A percentile compares a stretch with the other conserved stretches of the same genome.
Evolutionary conservation across 1,284 basidiomycete species (phyloP).

Genomic region (Waitea zeae): DNA sequence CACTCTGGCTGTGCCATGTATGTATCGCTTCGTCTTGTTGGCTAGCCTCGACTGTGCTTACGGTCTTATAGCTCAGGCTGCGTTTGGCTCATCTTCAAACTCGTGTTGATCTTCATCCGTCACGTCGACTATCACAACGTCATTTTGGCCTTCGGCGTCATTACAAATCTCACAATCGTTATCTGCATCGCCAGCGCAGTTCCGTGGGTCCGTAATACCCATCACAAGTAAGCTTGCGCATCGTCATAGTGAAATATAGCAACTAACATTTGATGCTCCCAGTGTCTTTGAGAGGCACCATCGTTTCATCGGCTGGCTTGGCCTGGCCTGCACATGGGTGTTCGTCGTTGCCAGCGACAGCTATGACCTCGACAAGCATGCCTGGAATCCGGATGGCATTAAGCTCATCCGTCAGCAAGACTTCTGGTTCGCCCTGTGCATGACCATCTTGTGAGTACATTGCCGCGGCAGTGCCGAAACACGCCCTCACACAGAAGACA

Average conservation of each 20-base stretch:
- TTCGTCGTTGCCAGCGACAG: slow-evolving; percentile 50
- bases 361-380: slow-evolving; percentile 30
- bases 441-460: slow-evolving; percentile 48
- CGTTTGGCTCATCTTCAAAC: slow-evolving; percentile 44
- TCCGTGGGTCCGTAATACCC: slow-evolving; percentile 57
- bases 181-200: slow-evolving; percentile 42
- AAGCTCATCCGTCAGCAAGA: slow-evolving; percentile 48
- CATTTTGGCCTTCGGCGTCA: slow-evolving; percentile 36
- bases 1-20: slow-evolving; percentile 58
- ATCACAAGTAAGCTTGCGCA: slow-evolving; percentile 40
- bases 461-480: neutral
- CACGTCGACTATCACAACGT: slow-evolving; percentile 30
- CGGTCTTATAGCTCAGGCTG: too few relatives aligned
- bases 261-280: slow-evolving; percentile 16
- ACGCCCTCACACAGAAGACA: slow-evolving; percentile 17
- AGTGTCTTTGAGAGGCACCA: slow-evolving; percentile 60
- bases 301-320: slow-evolving; percentile 59
- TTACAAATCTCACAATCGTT: slow-evolving; percentile 35
- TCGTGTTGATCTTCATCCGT: slow-evolving; percentile 32
- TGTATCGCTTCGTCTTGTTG: too few relatives aligned
- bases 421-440: slow-evolving; percentile 57
- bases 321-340: slow-evolving; percentile 41
- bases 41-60: too few relatives aligned
- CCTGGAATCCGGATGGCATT: slow-evolving; percentile 35
- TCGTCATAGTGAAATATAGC: neutral